Evolutionary conservation across 345 rosid genomes (phyloP), one percentile per base, ranked within the genome.

Genomic region (Eucalyptus rudis): DNA sequence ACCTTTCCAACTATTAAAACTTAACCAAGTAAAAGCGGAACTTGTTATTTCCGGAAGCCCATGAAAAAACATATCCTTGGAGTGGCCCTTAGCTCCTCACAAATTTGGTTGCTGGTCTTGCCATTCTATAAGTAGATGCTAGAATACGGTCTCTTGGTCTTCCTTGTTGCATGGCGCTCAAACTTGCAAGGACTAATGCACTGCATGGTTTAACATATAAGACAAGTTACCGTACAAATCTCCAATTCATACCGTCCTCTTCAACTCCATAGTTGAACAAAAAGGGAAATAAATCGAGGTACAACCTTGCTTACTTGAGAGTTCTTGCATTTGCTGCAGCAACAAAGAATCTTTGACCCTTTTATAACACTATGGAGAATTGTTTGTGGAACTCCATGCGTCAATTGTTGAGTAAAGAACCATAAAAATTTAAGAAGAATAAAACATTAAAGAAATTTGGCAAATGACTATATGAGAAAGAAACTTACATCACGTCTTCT

Each of bases 141-240:
- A 92, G 91, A 93, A 54, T 92, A 93, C 2, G 94, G 96, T 89
- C 92, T 94, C 90, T 94, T 94, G 87, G 94, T 93, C 92, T 93
- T 94, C 93, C 96, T 92, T 51, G 64, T 91, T 62, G 95, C 96
- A 76, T 93, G 96, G 29, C 90, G 91, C 92, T 95, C 95, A 91
- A 94, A 92, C 90, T 94, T 93, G 89, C 90, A 93, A 7, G 95
- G 93, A 56, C 89, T 93, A 52, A 94, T 86, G 89, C 89, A 87
- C 92, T 95, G 93, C 90, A 88, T 13, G 66, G 87, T 59, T 81
- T 87, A 91, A 79, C 40, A 7, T 13, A n/a, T 33, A 64, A n/a
- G 10, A 15, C 76, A n/a, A n/a, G 76, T 64, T 64, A n/a, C 76
- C 0, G 3, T 64, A 7, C 19, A 13, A 64, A 64, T n/a, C 76